Percentiles rank a stretch among this genome's conserved stretches.
These are phyloP conservation scores for Volvox africanus DNA, from an alignment of 139 green algal species.

Conservation along the genomic window DNA sequence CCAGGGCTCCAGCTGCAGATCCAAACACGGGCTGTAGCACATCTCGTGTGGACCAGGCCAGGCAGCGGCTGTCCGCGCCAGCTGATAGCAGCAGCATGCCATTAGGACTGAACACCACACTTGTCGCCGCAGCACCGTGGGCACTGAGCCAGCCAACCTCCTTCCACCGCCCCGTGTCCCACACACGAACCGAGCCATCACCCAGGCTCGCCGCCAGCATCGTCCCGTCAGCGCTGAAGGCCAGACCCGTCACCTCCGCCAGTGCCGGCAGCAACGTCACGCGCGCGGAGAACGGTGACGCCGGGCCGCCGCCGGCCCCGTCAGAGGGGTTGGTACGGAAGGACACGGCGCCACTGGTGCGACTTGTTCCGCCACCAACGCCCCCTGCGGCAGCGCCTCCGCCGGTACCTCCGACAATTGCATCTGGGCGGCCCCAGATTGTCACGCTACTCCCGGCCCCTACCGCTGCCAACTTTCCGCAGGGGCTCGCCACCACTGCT, in stretches of 20 bases:
- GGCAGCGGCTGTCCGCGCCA: neutral
- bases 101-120: slow-evolving; percentile 22
- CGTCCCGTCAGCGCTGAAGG: neutral
- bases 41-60: slow-evolving; percentile 25
- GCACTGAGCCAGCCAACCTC: slow-evolving; percentile 29
- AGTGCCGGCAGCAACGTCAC: neutral
- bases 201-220: slow-evolving; percentile 11
- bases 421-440: neutral
- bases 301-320: neutral
- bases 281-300: neutral
- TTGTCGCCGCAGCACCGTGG: neutral
- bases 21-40: neutral
- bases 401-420: no score
- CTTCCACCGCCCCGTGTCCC: neutral
- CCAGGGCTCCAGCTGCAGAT: neutral
- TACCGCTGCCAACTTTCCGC: neutral
- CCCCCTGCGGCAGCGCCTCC: neutral
- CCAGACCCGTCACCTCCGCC: neutral
- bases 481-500: neutral
- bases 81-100: neutral
- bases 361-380: neutral
- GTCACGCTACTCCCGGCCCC: neutral
- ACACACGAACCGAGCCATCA: slow-evolving; percentile 20
- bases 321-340: neutral
- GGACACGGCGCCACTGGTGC: neutral